Evolutionary conservation across 2,329 filamentous ascomycete genomes (phyloP).

Genomic region (Colletotrichum truncatum): DNA sequence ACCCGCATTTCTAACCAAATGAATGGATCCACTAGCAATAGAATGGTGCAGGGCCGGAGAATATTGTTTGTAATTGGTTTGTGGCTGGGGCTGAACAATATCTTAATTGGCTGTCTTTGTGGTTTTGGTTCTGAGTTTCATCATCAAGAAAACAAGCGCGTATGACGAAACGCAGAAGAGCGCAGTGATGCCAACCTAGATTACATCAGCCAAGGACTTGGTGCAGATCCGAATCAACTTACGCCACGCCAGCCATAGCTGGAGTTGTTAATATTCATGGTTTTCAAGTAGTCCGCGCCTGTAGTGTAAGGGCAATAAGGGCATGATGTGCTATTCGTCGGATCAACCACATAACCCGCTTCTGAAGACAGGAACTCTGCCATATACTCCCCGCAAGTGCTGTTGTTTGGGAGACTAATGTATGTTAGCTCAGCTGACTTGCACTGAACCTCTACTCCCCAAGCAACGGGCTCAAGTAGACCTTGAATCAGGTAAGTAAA

Average conservation of each 20-base stretch:
- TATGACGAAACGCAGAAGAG: constrained; percentile 53
- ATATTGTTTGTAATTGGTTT: too few species aligned
- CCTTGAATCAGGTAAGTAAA: constrained; percentile 52
- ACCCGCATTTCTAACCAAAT: too few species aligned
- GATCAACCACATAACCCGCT: constrained; percentile 1
- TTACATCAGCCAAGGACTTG: too few species aligned
- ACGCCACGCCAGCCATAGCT: constrained; percentile 33
- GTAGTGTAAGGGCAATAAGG: constrained; percentile 31
- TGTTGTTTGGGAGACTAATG: background rate
- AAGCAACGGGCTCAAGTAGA: constrained; percentile 45
- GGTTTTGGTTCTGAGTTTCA: constrained; percentile 57
- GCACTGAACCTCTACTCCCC: constrained; percentile 48
- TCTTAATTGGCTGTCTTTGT: constrained; percentile 44
- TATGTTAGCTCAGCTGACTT: constrained; percentile 38
- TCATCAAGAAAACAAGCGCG: constrained; percentile 53
- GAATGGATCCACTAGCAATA: too few species aligned
- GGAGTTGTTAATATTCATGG: constrained; percentile 31
- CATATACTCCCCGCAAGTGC: constrained; percentile 3
- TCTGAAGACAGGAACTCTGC: background rate
- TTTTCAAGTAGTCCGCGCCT: constrained; percentile 30
- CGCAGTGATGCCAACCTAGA: constrained; percentile 45
- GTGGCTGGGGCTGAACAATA: background rate
- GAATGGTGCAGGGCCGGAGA: too few species aligned
- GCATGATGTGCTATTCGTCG: constrained; percentile 5
- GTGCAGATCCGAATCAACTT: too few species aligned